phyloP scores from a whole-genome alignment of 768 basidiomycete genomes.

The Tricholoma sp. region DNA sequence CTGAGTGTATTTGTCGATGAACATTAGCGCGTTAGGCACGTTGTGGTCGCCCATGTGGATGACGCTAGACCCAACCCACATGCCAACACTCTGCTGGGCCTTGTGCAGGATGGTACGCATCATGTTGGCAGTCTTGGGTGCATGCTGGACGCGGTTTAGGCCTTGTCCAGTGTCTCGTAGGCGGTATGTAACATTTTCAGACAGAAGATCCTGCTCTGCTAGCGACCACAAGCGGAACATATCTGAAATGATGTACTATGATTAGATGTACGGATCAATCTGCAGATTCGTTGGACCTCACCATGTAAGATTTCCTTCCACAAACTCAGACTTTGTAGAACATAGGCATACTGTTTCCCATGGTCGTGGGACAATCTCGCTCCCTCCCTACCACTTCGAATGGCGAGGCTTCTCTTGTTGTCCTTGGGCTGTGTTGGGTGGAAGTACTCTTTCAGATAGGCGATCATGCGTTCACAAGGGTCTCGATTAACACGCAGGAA shows the following conservation, averaged over 20 bases:
- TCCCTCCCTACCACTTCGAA: slow-evolving; percentile 75
- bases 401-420: slow-evolving; percentile 63
- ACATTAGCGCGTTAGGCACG: slow-evolving; percentile 80
- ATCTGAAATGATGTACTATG: slow-evolving; percentile 36
- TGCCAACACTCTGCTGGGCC: slow-evolving; percentile 75
- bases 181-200: slow-evolving; percentile 69
- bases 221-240: slow-evolving; percentile 88
- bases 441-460: slow-evolving; percentile 70
- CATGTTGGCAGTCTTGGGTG: slow-evolving; percentile 86
- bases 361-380: slow-evolving; percentile 83
- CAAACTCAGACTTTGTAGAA: slow-evolving; percentile 79
- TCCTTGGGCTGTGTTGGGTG: slow-evolving; percentile 68
- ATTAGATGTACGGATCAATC: neutral
- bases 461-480: slow-evolving; percentile 83
- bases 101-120: slow-evolving; percentile 86
- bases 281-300: slow-evolving; percentile 22
- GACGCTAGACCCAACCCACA: slow-evolving; percentile 82
- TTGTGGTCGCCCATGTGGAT: slow-evolving; percentile 90
- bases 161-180: slow-evolving; percentile 87
- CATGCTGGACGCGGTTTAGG: slow-evolving; percentile 82
- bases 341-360: slow-evolving; percentile 79
- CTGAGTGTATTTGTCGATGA: slow-evolving; percentile 92
- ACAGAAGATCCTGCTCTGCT: slow-evolving; percentile 77
- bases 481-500: slow-evolving; percentile 84
- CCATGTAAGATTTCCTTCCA: slow-evolving; percentile 87